These are phyloP conservation scores for Jacaranda mimosifolia DNA, from an alignment of 257 asterid species.

Conservation along the genomic window DNA sequence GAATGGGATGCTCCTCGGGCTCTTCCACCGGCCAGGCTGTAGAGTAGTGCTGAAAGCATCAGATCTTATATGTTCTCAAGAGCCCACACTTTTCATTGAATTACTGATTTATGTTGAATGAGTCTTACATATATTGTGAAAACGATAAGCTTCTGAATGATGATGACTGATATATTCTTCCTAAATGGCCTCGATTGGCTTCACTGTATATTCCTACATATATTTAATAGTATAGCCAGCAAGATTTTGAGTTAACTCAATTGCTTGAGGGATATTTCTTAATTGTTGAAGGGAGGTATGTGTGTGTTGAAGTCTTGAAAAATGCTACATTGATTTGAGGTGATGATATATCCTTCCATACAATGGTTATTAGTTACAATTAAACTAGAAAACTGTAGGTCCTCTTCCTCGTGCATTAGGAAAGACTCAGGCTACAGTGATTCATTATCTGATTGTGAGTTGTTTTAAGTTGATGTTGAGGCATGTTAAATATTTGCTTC, in stretches of 20 bases:
- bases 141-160: slow-evolving; percentile 33
- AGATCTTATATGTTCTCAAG: slow-evolving; percentile 28
- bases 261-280: not conserved
- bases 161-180: slow-evolving; percentile 42
- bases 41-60: slow-evolving; percentile 34
- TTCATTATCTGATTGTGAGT: too few relatives aligned
- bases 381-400: too few relatives aligned
- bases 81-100: slow-evolving; percentile 29
- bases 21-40: slow-evolving; percentile 70
- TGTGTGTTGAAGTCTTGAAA: not conserved
- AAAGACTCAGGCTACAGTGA: too few relatives aligned
- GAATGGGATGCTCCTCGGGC: slow-evolving; percentile 77
- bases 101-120: slow-evolving; percentile 41
- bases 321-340: too few relatives aligned
- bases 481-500: too few relatives aligned
- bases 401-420: too few relatives aligned
- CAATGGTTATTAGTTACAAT: too few relatives aligned
- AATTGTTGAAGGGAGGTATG: not conserved
- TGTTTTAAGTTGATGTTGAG: too few relatives aligned
- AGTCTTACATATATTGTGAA: slow-evolving; percentile 35
- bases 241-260: not conserved
- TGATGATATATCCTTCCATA: too few relatives aligned
- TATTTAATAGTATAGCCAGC: not conserved
- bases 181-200: slow-evolving; percentile 28
- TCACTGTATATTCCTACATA: slow-evolving; percentile 39